Evolutionary conservation across 1,139 yeast species (phyloP).

Genomic region (Zygosaccharomyces sapae): DNA sequence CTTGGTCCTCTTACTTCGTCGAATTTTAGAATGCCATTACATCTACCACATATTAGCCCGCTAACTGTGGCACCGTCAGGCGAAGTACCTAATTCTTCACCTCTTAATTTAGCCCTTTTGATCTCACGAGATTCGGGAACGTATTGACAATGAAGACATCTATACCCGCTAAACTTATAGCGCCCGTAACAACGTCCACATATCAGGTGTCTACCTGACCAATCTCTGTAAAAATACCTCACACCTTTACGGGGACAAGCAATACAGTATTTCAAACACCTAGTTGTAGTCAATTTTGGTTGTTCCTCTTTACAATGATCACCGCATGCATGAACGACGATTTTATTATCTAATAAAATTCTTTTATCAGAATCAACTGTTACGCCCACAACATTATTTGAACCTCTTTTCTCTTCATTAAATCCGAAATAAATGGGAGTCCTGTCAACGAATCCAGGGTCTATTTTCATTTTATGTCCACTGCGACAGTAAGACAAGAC

Average conservation of each 20-base stretch:
- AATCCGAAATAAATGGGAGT: constrained; percentile 26
- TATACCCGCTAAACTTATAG: constrained; percentile 25
- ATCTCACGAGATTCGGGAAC: constrained; percentile 29
- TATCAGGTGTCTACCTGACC: constrained; percentile 25
- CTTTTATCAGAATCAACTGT: constrained; percentile 17
- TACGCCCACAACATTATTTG: constrained; percentile 21
- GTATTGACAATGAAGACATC: constrained; percentile 26
- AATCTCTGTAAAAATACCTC: constrained; percentile 26
- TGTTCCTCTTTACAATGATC: constrained; percentile 23
- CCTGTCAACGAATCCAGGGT: constrained; percentile 16
- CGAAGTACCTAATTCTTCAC: constrained; percentile 16
- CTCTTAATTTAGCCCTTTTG: constrained; percentile 18
- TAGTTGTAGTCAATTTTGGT: constrained; percentile 15
- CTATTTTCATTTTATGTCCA: constrained; percentile 21
- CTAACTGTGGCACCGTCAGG: constrained; percentile 18
- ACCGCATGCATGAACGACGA: constrained; percentile 19
- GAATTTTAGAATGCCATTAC: constrained; percentile 21
- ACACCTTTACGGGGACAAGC: constrained; percentile 28
- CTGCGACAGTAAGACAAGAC: constrained; percentile 27
- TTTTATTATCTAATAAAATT: constrained; percentile 23
- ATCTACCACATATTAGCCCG: constrained; percentile 22
- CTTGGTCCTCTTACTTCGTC: constrained; percentile 24
- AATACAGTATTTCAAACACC: constrained; percentile 22
- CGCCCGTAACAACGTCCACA: constrained; percentile 30
- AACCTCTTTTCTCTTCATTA: constrained; percentile 18